Percentiles rank a stretch among this genome's conserved stretches.
These are phyloP conservation scores for Hypoxylon sp. DNA, from an alignment of 2,329 filamentous ascomycete genomes.

Conservation along the genomic window DNA sequence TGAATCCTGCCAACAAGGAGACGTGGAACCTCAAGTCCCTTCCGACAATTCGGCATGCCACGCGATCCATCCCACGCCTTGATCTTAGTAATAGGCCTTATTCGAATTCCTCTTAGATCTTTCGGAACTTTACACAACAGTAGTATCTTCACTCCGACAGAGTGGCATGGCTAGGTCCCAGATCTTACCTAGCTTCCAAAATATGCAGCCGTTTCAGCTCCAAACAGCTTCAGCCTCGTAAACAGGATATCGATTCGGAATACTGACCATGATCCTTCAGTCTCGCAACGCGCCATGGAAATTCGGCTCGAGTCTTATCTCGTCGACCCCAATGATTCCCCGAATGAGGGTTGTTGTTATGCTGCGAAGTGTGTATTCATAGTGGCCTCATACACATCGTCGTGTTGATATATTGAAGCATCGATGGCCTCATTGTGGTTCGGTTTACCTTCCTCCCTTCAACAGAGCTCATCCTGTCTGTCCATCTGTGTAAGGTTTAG, in stretches of 20 bases:
- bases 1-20: slow-evolving; percentile 2
- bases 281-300: neutral
- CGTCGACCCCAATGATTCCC: neutral
- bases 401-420: slow-evolving; percentile 7
- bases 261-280: neutral
- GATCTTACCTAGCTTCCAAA: neutral
- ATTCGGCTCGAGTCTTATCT: slow-evolving; percentile 5
- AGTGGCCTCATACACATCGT: neutral
- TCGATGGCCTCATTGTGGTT: neutral
- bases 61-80: neutral
- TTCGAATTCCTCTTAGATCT: neutral
- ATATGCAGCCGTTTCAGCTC: neutral
- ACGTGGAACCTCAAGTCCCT: neutral
- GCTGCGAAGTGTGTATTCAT: neutral
- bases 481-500: slow-evolving; percentile 1
- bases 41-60: slow-evolving; percentile 7
- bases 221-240: slow-evolving; percentile 6
- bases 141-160: neutral
- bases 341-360: neutral
- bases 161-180: neutral
- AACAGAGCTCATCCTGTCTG: slow-evolving; percentile 15
- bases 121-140: neutral
- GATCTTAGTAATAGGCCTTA: neutral
- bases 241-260: slow-evolving; percentile 5
- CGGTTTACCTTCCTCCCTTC: neutral